Evolutionary conservation across 768 basidiomycete species (phyloP), one percentile per base, ranked within the genome.

Genomic region (Tricholomella constricta): DNA sequence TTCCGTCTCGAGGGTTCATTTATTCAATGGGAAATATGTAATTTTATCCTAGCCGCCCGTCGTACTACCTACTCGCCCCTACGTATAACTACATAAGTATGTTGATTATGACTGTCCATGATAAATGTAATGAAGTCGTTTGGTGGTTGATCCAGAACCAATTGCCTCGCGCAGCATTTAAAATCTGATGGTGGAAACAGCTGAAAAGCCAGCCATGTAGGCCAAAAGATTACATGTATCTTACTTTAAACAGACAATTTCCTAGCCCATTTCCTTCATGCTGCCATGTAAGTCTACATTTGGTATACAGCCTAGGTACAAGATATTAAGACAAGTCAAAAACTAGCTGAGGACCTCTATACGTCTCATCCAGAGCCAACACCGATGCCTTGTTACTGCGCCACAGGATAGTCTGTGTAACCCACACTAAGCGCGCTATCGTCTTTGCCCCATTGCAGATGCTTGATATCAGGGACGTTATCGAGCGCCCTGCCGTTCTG

Each of bases 371-470:
- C 17, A 10, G 2, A 37, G 6, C 12, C 15, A 25, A 25, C 9
- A n/a, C 6, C n/a, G 17, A 5, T 4, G 4, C 22, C 9, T 71
- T 60, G 58, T 11, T 59, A 62, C 26, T 46, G 47, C 15, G 71
- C 70, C 3, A 29, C 55, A 14, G 71, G 70, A 56, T 76, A 76
- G 47, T 74, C 73, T 0, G 72, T 72, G 43, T 72, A 75, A 20
- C 74, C 74, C 32, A 65, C 60, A 20, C 49, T 45, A 48, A 63
- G 64, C 31, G 66, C 62, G n/a, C 60, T 59, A 1, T 53, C 60
- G 11, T 53, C 61, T 22, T 59, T 56, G 12, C 62, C 64, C 25
- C 65, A 65, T 32, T 69, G 63, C 37, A 75, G 35, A 42, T 66
- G 64, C 20, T 53, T 35, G 31, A 68, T 45, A 52, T 72, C 62